phyloP scores from a whole-genome alignment of 2,329 filamentous ascomycete genomes.

The Leptosphaerulina australis region DNA sequence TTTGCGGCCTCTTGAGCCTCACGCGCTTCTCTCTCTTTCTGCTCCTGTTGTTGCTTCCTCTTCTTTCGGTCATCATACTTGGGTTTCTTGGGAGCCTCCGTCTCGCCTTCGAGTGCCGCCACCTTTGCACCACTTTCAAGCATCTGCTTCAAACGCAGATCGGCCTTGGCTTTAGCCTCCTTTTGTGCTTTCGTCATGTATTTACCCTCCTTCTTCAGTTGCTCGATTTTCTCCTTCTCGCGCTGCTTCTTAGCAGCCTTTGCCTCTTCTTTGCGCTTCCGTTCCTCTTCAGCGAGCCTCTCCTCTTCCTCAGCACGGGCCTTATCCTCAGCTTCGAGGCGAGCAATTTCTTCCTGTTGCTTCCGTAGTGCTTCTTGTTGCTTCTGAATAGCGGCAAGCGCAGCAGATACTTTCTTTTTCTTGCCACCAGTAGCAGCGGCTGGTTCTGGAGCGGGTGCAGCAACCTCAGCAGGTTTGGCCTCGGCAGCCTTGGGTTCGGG shows the following conservation, averaged over 20 bases:
- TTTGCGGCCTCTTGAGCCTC: conserved; percentile 62
- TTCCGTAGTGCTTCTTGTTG: conserved; percentile 79
- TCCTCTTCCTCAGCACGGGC: conserved; percentile 70
- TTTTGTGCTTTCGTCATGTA: conserved; percentile 86
- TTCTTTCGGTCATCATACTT: conserved; percentile 77
- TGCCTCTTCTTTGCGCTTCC: conserved; percentile 72
- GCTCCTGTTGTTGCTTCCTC: conserved; percentile 69
- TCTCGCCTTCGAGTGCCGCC: conserved; percentile 63
- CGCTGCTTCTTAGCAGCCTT: conserved; percentile 81
- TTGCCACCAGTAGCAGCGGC: conserved; percentile 64
- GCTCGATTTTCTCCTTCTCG: conserved; percentile 84
- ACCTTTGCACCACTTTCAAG: conserved; percentile 72
- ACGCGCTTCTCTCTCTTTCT: conserved; percentile 52
- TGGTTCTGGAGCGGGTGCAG: conserved; percentile 38
- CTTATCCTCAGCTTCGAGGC: conserved; percentile 66
- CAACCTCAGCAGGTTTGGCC: conserved; percentile 49
- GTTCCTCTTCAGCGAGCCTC: conserved; percentile 68
- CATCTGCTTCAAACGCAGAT: conserved; percentile 85
- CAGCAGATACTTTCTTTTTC: conserved; percentile 86
- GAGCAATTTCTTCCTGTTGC: conserved; percentile 68
- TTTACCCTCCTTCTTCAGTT: conserved; percentile 86
- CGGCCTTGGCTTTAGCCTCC: conserved; percentile 78
- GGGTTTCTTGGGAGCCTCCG: conserved; percentile 79
- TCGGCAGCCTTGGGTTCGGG: conserved; percentile 47
- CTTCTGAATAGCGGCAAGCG: conserved; percentile 75